Conservation (phyloP, 352 stramenopile genomes). For the Globisporangium paddicum region DNA sequence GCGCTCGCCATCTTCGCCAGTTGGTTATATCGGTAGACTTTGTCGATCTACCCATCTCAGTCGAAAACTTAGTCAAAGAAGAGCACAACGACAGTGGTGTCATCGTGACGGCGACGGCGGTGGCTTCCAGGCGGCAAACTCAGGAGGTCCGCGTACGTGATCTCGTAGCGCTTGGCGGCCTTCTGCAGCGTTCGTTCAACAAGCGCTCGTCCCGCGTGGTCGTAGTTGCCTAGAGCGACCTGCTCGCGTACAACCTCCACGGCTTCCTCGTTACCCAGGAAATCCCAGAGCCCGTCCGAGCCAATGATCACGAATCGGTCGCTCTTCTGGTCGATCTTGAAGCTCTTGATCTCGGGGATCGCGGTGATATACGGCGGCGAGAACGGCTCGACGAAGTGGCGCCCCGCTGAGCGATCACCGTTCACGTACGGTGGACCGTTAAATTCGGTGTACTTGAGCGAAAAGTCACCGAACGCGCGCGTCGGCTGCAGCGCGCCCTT, state of each 20-base stretch:
- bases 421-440: slow-evolving; percentile 81
- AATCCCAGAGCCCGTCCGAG: slow-evolving; percentile 98
- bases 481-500: slow-evolving; percentile 90
- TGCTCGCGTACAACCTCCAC: slow-evolving; percentile 88
- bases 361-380: slow-evolving; percentile 92
- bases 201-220: slow-evolving; percentile 66
- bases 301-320: slow-evolving; percentile 97
- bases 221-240: slow-evolving; percentile 48
- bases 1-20: neutral
- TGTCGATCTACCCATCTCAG: neutral
- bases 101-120: slow-evolving; percentile 88
- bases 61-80: slow-evolving; percentile 56
- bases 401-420: slow-evolving; percentile 76
- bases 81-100: slow-evolving; percentile 91
- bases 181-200: slow-evolving; percentile 80
- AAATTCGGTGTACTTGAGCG: slow-evolving; percentile 93
- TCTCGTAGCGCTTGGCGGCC: slow-evolving; percentile 64
- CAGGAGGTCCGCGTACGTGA: slow-evolving; percentile 81
- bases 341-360: slow-evolving; percentile 75
- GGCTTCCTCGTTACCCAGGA: slow-evolving; percentile 93
- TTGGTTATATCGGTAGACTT: neutral
- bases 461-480: slow-evolving; percentile 89
- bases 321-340: slow-evolving; percentile 37
- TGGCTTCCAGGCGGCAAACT: slow-evolving; percentile 74
- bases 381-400: slow-evolving; percentile 87